Base-by-base conservation (phyloP, 208 protist genomes). In the Acanthamoeba lenticulata region DNA sequence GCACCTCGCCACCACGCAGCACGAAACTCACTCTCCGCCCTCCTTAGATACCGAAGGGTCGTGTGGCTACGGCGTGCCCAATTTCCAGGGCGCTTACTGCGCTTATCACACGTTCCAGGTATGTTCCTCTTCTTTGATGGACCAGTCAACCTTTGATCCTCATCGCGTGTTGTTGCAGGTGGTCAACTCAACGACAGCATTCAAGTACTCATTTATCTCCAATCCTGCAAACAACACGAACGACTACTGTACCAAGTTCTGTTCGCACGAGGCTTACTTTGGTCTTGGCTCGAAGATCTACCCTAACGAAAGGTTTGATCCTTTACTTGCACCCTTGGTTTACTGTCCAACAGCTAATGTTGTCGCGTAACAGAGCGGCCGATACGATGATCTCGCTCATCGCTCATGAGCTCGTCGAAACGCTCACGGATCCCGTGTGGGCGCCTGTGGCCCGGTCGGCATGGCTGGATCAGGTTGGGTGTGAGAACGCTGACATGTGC, bases 181-280 rank as follows among this genome's bases (percentile, higher is more conserved):
- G 27, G 17, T 86, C 0, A 86, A 86, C 77, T 60, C 77, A 44
- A 57, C 77, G 0, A 24, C 15, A 2, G 24, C 77, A 0, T 38
- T 86, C 44, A 86, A 86, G 44, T 86, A 86, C 44, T 38, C 77
- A 0, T 86, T 27, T 44, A 86, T 86, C 77, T 42, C 77, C 2
- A 86, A 86, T 32, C 77, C 77, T 3, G 77, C 77, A 5, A 57
- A 86, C 44, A 57, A 47, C 13, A 86, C 77, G 6, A 32, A 19
- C n/a, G 77, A 86, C 45, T 86, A 24, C 11, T 86, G 77, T 21
- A 86, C 77, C 44, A 86, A 38, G 44, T 86, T 57, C n/a, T 86
- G 77, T 27, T 86, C 77, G 11, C 77, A 86, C 44, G 77, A 86
- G 77, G 77, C 77, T 13, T 86, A 86, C 77, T 86, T 86, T 27